Evolutionary conservation across 2,329 filamentous ascomycete species (phyloP), one percentile per base, ranked within the genome.

Genomic region (Neurospora sp.): DNA sequence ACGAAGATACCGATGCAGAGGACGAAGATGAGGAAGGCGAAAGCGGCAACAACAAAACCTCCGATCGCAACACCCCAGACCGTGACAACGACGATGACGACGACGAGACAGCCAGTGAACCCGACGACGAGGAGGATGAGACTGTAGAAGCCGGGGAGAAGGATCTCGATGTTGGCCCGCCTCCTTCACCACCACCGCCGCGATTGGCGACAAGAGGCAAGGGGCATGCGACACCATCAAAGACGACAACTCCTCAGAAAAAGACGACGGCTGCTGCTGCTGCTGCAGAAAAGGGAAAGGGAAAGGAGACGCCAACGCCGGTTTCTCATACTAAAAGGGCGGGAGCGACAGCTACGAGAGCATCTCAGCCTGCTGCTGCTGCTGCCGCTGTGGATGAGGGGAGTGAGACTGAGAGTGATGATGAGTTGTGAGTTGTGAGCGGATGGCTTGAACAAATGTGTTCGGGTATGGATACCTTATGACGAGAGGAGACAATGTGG

Each of bases 371-470:
- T 58, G 3, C 28, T 28, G 28, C 66, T 58, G 40, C 71, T 66
- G 71, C 78, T 33, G 40, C 71, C 66, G 71, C 78, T 2, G 77
- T 72, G 62, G 76, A 75, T 10, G 77, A 77, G 11, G 80, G 76
- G 17, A 84, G 82, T 67, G 85, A 87, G 69, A 85, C 84, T 0
- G 84, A 84, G n/a, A 86, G 84, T 0, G 86, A 87, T 71, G 86
- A 87, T 74, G 86, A 88, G 75, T 73, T 87, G 70, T 88, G 76
- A 81, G 33, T 11, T n/a, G 15, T 13, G 13, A 43, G 19, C 58
- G 36, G 39, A 40, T 40, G 15, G 38, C 38, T 13, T 39, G 38
- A 11, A 39, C 1, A 11, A 39, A 39, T 5, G 1, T 39, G 11
- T 15, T 13, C 38, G 11, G 11, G 11, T 39, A 39, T 13, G 33